Percentiles rank a stretch among this genome's conserved stretches.
phyloP scores from a whole-genome alignment of 169 alveolate species.

The Plasmodium relictum region DNA sequence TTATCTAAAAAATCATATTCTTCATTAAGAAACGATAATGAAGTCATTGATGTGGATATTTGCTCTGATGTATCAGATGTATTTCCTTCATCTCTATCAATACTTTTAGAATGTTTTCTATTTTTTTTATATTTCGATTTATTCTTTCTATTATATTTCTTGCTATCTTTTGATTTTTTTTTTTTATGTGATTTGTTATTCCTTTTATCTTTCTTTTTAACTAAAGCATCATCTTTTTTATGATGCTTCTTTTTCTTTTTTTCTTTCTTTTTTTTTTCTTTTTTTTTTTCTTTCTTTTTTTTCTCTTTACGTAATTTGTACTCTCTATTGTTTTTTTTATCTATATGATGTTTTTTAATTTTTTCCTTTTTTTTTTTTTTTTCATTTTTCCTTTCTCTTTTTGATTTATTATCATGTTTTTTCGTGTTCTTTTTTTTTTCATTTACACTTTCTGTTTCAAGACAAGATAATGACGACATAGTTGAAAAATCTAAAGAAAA shows the following conservation, averaged over 20 bases:
- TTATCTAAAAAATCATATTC: conserved; percentile 50
- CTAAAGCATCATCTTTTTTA: not conserved
- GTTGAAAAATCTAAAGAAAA: not conserved
- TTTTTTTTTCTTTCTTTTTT: conserved; percentile 23
- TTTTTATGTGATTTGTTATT: not conserved
- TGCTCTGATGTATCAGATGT: not conserved
- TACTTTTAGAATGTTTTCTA: conserved; percentile 6
- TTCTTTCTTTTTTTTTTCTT: conserved; percentile 12
- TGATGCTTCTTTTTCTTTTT: conserved; percentile 4
- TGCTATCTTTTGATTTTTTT: conserved; percentile 22
- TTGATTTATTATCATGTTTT: not conserved
- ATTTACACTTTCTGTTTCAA: not conserved
- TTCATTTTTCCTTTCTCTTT: not conserved
- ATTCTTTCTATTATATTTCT: conserved; percentile 5
- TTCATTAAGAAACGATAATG: conserved; percentile 61
- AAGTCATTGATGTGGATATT: conserved; percentile 31
- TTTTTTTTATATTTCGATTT: conserved; percentile 13
- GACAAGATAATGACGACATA: not conserved
- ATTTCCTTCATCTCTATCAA: conserved; percentile 3
- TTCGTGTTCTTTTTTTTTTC: not conserved
- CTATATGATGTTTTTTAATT: conserved; percentile 4
- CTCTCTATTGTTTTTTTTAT: conserved; percentile 17
- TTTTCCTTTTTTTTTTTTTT: conserved; percentile 4
- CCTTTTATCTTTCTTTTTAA: not conserved
- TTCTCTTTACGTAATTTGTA: not conserved